These are phyloP conservation scores for Crithidia bombi DNA, from an alignment of 208 protist genomes.

Conservation along the genomic window DNA sequence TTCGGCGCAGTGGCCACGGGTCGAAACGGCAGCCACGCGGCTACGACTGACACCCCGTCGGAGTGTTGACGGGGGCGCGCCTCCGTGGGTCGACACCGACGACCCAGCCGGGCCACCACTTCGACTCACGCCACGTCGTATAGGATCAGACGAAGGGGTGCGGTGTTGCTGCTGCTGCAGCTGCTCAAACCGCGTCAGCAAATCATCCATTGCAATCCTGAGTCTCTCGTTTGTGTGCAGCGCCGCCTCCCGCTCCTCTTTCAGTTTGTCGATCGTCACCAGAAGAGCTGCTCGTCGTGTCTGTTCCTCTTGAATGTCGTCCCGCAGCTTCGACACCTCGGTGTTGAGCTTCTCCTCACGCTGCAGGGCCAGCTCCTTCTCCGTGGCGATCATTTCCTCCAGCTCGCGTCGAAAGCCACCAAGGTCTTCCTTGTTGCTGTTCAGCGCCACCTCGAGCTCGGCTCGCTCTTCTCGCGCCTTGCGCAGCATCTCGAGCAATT, in stretches of 20 bases:
- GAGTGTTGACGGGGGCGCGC: background rate
- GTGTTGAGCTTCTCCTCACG: conserved; percentile 58
- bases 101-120: background rate
- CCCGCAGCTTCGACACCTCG: conserved; percentile 66
- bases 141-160: background rate
- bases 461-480: conserved; percentile 69
- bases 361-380: conserved; percentile 63
- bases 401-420: conserved; percentile 72
- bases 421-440: conserved; percentile 55
- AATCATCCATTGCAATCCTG: conserved; percentile 67
- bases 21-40: background rate
- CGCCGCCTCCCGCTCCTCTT: conserved; percentile 61
- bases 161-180: conserved; percentile 6
- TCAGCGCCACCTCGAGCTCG: conserved; percentile 59
- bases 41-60: background rate
- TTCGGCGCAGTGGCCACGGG: background rate
- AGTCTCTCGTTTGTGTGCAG: conserved; percentile 74
- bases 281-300: conserved; percentile 48
- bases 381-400: conserved; percentile 74
- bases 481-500: conserved; percentile 76
- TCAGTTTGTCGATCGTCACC: conserved; percentile 60
- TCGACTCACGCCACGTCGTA: conserved; percentile 7
- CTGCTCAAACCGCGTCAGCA: conserved; percentile 42
- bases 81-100: background rate
- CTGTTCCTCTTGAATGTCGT: conserved; percentile 66